Conservation (phyloP, 768 basidiomycete species). For the Tylopilus balloui region DNA sequence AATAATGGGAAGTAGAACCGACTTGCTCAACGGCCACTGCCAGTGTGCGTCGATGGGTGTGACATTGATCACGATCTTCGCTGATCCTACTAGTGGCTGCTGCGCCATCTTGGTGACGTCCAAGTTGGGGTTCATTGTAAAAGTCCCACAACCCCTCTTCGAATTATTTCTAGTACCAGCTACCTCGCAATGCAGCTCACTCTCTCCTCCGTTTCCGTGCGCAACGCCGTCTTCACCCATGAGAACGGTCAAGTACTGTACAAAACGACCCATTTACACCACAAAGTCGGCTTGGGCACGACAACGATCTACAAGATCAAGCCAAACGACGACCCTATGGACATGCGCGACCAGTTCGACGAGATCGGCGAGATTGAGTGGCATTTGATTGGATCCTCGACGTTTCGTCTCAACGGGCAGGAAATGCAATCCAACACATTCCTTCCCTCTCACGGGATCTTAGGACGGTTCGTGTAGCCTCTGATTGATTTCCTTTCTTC, state of each 20-base stretch:
- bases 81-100: no score
- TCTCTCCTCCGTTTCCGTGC: conserved; percentile 21
- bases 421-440: conserved; percentile 26
- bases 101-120: no score
- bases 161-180: not conserved
- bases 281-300: conserved; percentile 5
- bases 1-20: no score
- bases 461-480: conserved; percentile 17
- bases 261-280: conserved; percentile 23
- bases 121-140: not conserved
- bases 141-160: not conserved
- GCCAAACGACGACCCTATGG: conserved; percentile 17
- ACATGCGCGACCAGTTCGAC: conserved; percentile 30
- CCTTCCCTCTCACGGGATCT: conserved; percentile 20
- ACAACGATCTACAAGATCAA: conserved; percentile 27
- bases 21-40: no score
- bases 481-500: not conserved
- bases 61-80: no score
- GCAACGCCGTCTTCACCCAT: conserved; percentile 24
- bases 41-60: no score
- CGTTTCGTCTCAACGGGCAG: conserved; percentile 26
- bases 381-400: conserved; percentile 28
- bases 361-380: conserved; percentile 35
- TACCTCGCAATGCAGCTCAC: conserved; percentile 17
- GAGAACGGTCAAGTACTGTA: conserved; percentile 28